Percentiles rank a stretch among this genome's conserved stretches.
Conservation (phyloP, 768 basidiomycete species). For the Pleurotus cornucopiae region DNA sequence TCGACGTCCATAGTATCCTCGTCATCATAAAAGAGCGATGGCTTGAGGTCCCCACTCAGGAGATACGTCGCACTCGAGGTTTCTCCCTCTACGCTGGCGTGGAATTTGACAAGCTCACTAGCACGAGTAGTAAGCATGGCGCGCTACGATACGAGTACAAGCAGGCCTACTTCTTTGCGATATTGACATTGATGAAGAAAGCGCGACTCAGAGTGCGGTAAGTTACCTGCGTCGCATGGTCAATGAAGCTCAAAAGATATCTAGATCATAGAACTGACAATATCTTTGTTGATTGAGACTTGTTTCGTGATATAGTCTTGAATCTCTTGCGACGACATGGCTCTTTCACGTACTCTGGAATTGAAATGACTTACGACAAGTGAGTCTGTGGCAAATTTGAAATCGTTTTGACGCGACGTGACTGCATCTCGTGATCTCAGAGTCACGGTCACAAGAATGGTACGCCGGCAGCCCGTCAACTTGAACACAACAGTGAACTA, state of each 20-base stretch:
- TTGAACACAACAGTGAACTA: too few species aligned
- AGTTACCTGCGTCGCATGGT: conserved; percentile 54
- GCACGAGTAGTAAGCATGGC: background rate
- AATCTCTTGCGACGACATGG: conserved; percentile 39
- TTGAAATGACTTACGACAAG: too few species aligned
- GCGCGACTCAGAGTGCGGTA: conserved; percentile 73
- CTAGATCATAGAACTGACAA: conserved; percentile 27
- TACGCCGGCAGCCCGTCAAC: too few species aligned
- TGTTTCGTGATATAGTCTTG: conserved; percentile 48
- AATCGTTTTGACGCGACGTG: too few species aligned
- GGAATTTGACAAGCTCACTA: conserved; percentile 64
- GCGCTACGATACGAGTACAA: background rate
- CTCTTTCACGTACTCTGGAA: background rate
- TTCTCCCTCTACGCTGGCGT: conserved; percentile 41
- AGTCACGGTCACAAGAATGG: too few species aligned
- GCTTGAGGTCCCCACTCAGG: conserved; percentile 50
- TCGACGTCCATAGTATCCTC: conserved; percentile 8
- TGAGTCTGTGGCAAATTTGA: too few species aligned
- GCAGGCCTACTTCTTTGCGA: conserved; percentile 66
- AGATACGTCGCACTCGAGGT: conserved; percentile 65
- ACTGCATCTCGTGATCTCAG: too few species aligned
- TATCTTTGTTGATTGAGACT: conserved; percentile 44
- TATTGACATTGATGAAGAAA: conserved; percentile 68
- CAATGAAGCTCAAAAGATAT: background rate
- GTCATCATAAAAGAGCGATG: conserved; percentile 9